phyloP scores from a whole-genome alignment of 2,329 filamentous ascomycete genomes.

The Trichophyton benhamiae region DNA sequence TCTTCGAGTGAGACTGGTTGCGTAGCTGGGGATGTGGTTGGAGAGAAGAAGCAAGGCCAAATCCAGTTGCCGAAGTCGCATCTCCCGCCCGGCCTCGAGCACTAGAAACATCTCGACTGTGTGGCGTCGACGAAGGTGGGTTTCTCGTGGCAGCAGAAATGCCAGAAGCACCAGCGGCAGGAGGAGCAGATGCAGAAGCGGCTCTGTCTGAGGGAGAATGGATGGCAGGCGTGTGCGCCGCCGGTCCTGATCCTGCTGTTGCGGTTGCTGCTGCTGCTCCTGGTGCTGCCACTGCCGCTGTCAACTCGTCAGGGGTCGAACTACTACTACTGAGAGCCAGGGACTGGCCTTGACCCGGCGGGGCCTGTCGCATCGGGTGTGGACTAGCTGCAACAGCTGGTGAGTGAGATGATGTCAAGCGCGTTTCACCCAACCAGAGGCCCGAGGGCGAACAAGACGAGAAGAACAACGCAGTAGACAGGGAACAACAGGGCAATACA shows the following conservation, averaged over 20 bases:
- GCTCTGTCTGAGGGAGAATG: slow-evolving; percentile 28
- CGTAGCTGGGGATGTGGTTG: slow-evolving; percentile 26
- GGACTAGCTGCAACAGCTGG: slow-evolving; percentile 21
- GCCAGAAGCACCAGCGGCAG: too few species aligned
- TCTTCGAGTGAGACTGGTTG: slow-evolving; percentile 33
- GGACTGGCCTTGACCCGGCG: slow-evolving; percentile 22
- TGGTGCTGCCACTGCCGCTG: slow-evolving; percentile 14
- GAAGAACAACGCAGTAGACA: not conserved
- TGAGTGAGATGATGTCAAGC: not conserved
- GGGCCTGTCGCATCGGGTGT: slow-evolving; percentile 27
- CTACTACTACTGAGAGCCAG: slow-evolving; percentile 24
- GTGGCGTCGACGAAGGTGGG: slow-evolving; percentile 27
- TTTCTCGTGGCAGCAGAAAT: slow-evolving; percentile 19
- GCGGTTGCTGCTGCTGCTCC: slow-evolving; percentile 22
- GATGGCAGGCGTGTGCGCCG: slow-evolving; percentile 22
- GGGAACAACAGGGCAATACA: not conserved
- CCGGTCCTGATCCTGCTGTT: slow-evolving; percentile 18
- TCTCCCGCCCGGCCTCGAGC: slow-evolving; percentile 32
- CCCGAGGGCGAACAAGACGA: slow-evolving; percentile 12
- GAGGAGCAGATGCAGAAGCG: slow-evolving; percentile 8
- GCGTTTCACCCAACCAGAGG: slow-evolving; percentile 9
- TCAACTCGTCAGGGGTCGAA: slow-evolving; percentile 27
- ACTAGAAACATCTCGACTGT: slow-evolving; percentile 34
- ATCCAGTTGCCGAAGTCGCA: slow-evolving; percentile 24
- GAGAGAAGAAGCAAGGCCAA: slow-evolving; percentile 23